A percentile compares a stretch with the other conserved stretches of the same genome.
Evolutionary conservation across 2,329 filamentous ascomycete genomes (phyloP).

Genomic region (Aureobasidium sp.): DNA sequence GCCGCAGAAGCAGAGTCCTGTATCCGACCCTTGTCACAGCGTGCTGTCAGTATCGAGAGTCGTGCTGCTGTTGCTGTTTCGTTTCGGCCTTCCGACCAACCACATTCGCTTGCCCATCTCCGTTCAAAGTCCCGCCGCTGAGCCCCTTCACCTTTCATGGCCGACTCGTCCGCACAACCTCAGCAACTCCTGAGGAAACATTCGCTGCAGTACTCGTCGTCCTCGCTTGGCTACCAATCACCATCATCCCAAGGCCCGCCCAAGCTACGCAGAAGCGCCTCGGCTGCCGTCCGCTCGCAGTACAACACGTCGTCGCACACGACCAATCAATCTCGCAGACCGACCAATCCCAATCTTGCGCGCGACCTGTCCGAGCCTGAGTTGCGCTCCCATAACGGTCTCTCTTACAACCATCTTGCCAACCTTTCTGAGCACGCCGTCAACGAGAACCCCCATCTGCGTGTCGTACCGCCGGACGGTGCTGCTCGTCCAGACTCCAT

Average conservation of each 20-base stretch:
- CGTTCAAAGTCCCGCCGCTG: neutral
- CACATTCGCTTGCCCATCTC: neutral
- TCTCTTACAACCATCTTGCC: conserved; percentile 7
- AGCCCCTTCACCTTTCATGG: conserved; percentile 8
- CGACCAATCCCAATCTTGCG: conserved; percentile 5
- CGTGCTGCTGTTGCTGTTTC: neutral
- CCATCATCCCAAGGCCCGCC: neutral
- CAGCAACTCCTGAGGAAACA: conserved; percentile 15
- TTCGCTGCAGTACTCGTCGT: conserved; percentile 8
- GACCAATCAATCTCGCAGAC: conserved; percentile 7
- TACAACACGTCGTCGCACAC: conserved; percentile 16
- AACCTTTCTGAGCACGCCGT: conserved; percentile 4
- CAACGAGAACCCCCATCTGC: conserved; percentile 6
- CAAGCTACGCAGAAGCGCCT: conserved; percentile 11
- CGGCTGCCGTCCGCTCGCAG: conserved; percentile 14
- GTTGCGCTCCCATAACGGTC: conserved; percentile 13
- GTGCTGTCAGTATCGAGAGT: conserved; percentile 3
- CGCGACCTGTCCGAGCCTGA: conserved; percentile 13
- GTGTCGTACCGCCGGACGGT: conserved; percentile 1
- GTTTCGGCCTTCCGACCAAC: conserved; percentile 4
- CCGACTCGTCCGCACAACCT: conserved; percentile 2
- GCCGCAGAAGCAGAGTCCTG: neutral
- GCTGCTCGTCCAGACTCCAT: conserved; percentile 12
- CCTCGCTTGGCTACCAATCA: conserved; percentile 1
- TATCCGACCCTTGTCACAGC: neutral